A percentile compares a stretch with the other conserved stretches of the same genome.
Conservation (phyloP, 1,284 basidiomycete genomes). For the Tausonia pullulans region DNA sequence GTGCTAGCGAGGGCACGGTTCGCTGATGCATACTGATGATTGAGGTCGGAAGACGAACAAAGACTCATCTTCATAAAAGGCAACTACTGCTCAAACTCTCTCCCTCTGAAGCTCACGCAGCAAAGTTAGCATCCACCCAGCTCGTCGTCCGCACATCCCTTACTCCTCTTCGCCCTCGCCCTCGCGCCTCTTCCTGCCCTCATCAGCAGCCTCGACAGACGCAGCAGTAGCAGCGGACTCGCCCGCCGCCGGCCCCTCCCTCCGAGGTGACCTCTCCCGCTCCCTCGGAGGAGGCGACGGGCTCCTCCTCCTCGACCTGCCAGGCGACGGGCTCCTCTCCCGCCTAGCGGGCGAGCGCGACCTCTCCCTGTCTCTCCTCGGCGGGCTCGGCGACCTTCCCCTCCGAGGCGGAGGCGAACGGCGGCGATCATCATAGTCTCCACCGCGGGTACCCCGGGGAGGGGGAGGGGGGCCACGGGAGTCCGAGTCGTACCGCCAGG, state of each 20-base stretch:
- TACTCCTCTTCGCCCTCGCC: neutral
- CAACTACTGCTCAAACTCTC: no score
- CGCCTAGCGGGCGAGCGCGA: neutral
- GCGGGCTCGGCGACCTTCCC: slow-evolving; percentile 1
- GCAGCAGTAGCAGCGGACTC: neutral
- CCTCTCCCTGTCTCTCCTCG: neutral
- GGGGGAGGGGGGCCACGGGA: neutral
- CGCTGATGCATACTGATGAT: no score
- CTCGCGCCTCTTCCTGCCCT: slow-evolving; percentile 4
- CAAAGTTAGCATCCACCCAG: no score
- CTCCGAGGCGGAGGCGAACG: slow-evolving; percentile 3
- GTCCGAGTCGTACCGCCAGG: slow-evolving; percentile 1
- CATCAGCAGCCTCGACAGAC: neutral
- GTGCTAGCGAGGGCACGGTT: no score
- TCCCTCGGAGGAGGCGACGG: neutral
- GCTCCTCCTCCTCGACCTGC: no score
- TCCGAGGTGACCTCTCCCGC: neutral
- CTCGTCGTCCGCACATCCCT: no score
- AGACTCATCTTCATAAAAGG: no score
- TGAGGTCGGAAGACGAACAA: no score
- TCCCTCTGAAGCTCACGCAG: no score
- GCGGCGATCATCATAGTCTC: neutral
- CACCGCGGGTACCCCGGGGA: neutral
- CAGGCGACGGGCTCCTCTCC: no score
- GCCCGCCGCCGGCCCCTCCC: neutral